Evolutionary conservation across 1,284 basidiomycete species (phyloP).

Genomic region (Cerioporus squamosus): DNA sequence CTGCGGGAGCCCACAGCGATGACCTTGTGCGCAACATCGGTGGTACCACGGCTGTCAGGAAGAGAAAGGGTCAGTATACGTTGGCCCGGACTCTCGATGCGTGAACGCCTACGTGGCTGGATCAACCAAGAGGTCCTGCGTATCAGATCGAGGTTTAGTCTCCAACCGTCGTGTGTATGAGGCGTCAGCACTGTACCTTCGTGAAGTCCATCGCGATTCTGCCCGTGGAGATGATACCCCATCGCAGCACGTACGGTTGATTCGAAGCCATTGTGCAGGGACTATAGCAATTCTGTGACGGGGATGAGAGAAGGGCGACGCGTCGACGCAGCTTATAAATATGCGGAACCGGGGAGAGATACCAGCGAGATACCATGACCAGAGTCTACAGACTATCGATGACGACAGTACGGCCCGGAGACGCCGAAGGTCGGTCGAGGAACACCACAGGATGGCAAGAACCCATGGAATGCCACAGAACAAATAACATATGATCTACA

Average conservation of each 20-base stretch:
- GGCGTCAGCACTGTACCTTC: constrained; percentile 34
- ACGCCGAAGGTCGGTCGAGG: not conserved
- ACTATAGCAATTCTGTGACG: not conserved
- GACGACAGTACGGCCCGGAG: constrained; percentile 8
- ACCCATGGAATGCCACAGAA: too few species aligned
- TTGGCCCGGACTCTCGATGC: too few species aligned
- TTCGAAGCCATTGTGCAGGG: constrained; percentile 2
- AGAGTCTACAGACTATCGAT: constrained; percentile 14
- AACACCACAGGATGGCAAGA: too few species aligned
- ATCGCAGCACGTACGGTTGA: constrained; percentile 43
- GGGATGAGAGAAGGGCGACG: too few species aligned
- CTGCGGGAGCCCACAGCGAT: constrained; percentile 82
- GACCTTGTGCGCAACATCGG: constrained; percentile 80
- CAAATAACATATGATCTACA: not conserved
- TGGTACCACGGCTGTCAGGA: constrained; percentile 31
- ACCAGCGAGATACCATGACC: not conserved
- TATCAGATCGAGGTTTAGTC: not conserved
- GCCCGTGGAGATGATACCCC: constrained; percentile 64
- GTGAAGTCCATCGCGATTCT: constrained; percentile 50
- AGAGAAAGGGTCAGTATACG: not conserved
- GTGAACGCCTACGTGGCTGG: constrained; percentile 47
- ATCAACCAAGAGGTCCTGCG: constrained; percentile 51
- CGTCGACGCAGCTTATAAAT: too few species aligned
- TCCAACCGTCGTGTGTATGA: not conserved
- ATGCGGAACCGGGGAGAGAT: too few species aligned